These are phyloP conservation scores for Narthecium ossifragum DNA, from an alignment of 106 monocot genomes.

Conservation along the genomic window DNA sequence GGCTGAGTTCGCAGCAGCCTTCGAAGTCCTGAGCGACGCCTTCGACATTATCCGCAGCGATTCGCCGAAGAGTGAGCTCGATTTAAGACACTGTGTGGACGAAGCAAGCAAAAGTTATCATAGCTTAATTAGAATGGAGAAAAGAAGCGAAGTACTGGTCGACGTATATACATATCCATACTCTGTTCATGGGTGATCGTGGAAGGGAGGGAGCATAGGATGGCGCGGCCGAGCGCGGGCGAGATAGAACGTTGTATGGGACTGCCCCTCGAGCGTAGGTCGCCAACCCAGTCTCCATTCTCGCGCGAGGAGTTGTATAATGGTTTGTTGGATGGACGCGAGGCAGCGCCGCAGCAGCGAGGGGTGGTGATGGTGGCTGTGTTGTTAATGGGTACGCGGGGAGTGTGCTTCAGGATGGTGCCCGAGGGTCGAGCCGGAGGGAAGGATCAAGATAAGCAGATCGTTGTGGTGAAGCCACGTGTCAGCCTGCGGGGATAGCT, in stretches of 20 bases:
- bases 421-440: not conserved
- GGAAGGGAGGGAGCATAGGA: constrained; percentile 14
- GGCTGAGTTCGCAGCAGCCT: constrained; percentile 12
- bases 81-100: constrained; percentile 24
- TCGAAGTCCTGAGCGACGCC: constrained; percentile 7
- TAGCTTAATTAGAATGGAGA: not conserved
- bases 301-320: not conserved
- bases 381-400: not conserved
- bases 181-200: constrained; percentile 7
- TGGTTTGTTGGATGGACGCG: not conserved
- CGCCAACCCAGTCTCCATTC: constrained; percentile 74
- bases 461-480: constrained; percentile 24
- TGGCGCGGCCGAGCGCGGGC: constrained; percentile 19
- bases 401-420: too few species aligned
- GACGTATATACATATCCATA: too few species aligned
- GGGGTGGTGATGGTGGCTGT: too few species aligned
- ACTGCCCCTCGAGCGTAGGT: constrained; percentile 49
- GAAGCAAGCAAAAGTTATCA: not conserved
- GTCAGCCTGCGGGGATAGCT: constrained; percentile 2
- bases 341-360: too few species aligned
- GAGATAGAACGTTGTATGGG: constrained; percentile 18
- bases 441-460: constrained; percentile 28
- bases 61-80: constrained; percentile 65
- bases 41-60: constrained; percentile 31
- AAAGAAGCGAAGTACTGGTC: too few species aligned